Base-by-base conservation (phyloP, 2,329 filamentous ascomycete species). In the Fusarium continuum region DNA sequence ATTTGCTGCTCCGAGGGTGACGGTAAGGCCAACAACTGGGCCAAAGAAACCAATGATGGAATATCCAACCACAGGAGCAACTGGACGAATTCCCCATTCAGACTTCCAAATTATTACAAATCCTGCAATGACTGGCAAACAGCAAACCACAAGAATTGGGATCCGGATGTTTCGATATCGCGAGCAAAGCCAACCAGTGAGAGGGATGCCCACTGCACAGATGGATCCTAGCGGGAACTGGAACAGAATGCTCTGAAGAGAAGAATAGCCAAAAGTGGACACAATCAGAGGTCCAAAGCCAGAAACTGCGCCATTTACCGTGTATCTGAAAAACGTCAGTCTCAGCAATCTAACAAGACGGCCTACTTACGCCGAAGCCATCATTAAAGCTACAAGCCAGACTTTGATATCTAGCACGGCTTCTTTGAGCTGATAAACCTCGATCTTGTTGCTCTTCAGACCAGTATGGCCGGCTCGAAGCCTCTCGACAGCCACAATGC, bases 41-140 rank as follows among this genome's bases (percentile, higher is more conserved):
- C 89, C 89, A 61, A 91, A 92, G 62, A 88, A 90, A 1, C 90
- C 89, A 5, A 88, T 89, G 31, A 92, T 82, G 0, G 87, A 85
- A 72, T 91, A 92, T 0, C 89, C 90, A 0, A 85, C 83, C 0
- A 92, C 86, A 0, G 90, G 90, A 0, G 85, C 83, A 0, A 84
- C 84, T 1, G 89, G 86, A 35, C 84, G 88, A 62, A 87, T 81
- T 10, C 79, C 80, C 90, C 90, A 86, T 11, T 75, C 70, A 48
- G 77, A 84, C 72, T 86, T 89, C 90, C 90, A 92, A 67, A 93
- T 91, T 74, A 92, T 84, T 9, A 82, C 84, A 70, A 87, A 92
- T 3, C 90, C 90, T 0, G 88, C 88, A 43, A 92, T 90, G 51
- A 92, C 89, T 1, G 89, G 90, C 1, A 93, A 79, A 61, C 88